Evolutionary conservation across 768 basidiomycete species (phyloP), one percentile per base, ranked within the genome.

Genomic region (Kwoniella sp.): DNA sequence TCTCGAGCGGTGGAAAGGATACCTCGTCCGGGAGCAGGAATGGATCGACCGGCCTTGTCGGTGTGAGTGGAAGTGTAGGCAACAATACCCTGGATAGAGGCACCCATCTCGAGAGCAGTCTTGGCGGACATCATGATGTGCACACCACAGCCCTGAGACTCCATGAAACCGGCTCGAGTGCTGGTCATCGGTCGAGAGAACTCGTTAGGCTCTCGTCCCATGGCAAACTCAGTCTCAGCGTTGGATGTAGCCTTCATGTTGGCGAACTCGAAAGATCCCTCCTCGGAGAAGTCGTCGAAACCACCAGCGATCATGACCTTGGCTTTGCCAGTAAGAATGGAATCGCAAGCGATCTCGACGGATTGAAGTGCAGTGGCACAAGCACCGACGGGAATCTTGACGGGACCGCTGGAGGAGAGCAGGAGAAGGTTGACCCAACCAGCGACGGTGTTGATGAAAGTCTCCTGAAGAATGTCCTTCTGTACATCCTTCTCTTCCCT

Each of bases 211-310:
- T 99, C 95, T 62, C 95, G 91, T 56, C 95, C 95, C 87, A 95
- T 95, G 3, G 92, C 93, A 69, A 96, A 88, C 75, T 99, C 95
- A 26, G 89, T 89, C 75, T 91, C 89, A 1, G 92, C 86, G 69
- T 93, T 96, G 76, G 87, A 89, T 5, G 95, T 99, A 1, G 95
- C 95, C 76, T 96, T 95, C 95, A 99, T 99, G 79, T 98, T 96
- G 43, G 91, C 95, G 76, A 99, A 99, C 75, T 99, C 93, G 74
- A 85, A 96, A 7, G 93, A 96, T 15, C 93, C 95, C 76, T 99
- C 95, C 75, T 99, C 95, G 59, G 86, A 88, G 73, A 98, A 82
- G 73, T 99, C 95, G 69, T 99, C 95, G 77, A 92, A 96, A 52
- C 95, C 95, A 73, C 95, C 95, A 29, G 93, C 88, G 56, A 99